Evolutionary conservation across 805 yeast genomes (phyloP).

Genomic region (Myxozyma lipomycoides): DNA sequence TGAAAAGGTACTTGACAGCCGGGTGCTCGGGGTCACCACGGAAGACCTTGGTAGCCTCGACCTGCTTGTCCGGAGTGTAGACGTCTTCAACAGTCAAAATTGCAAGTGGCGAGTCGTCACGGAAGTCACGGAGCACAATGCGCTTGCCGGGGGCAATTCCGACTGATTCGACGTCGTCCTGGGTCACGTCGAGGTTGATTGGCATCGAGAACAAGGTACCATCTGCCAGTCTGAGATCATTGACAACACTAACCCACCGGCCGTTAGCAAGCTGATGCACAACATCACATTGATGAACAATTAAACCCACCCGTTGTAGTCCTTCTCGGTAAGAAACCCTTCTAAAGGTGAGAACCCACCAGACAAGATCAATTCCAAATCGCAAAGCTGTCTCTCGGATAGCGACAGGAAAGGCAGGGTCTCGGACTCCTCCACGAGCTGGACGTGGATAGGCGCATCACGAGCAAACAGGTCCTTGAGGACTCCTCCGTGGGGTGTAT

Average conservation of each 20-base stretch:
- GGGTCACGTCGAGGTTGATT: conserved; percentile 75
- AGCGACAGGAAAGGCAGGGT: conserved; percentile 46
- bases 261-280: no score
- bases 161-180: conserved; percentile 44
- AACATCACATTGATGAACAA: no score
- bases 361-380: conserved; percentile 80
- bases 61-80: conserved; percentile 72
- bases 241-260: conserved; percentile 54
- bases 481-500: conserved; percentile 85
- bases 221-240: conserved; percentile 60
- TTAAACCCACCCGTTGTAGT: conserved; percentile 45
- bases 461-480: conserved; percentile 81
- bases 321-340: conserved; percentile 66
- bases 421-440: conserved; percentile 57
- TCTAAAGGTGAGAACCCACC: conserved; percentile 92
- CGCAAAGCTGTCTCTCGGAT: conserved; percentile 88
- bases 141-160: conserved; percentile 52
- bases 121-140: conserved; percentile 71
- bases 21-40: conserved; percentile 98
- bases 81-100: conserved; percentile 74
- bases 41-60: conserved; percentile 81
- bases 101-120: conserved; percentile 76
- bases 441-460: conserved; percentile 58
- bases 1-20: conserved; percentile 68
- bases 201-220: conserved; percentile 92